A percentile compares a stretch with the other conserved stretches of the same genome.
phyloP scores from a whole-genome alignment of 306 rosid species.

The Fragaria ananassa region DNA sequence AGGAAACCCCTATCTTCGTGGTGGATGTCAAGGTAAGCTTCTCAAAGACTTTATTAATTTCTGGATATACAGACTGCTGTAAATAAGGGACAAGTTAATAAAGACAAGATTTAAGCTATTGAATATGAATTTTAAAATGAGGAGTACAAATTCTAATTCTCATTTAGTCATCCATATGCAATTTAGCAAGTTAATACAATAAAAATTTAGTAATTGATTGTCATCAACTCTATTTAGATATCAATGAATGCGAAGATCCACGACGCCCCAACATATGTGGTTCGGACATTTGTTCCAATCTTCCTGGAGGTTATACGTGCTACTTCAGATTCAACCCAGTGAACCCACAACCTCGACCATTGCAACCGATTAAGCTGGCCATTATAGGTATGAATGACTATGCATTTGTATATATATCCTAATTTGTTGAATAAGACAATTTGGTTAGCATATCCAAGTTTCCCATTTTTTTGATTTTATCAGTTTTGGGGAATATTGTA shows the following conservation, averaged over 20 bases:
- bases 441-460: too few species aligned
- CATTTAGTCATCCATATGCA: too few species aligned
- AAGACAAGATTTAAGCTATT: too few species aligned
- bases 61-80: too few species aligned
- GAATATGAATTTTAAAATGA: too few species aligned
- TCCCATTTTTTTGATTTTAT: too few species aligned
- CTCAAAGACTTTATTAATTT: not conserved
- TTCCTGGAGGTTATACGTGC: rapidly evolving
- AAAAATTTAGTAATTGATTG: too few species aligned
- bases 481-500: too few species aligned
- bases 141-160: too few species aligned
- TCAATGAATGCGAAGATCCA: conserved; percentile 2
- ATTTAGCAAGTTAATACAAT: too few species aligned
- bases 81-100: too few species aligned
- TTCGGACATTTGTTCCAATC: not conserved
- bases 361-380: not conserved
- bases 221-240: not conserved
- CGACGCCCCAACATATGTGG: not conserved
- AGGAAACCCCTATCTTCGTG: conserved; percentile 15
- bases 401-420: not conserved
- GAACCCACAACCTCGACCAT: not conserved
- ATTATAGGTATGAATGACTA: not conserved
- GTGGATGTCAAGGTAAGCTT: conserved; percentile 14
- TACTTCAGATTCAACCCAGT: too few species aligned
- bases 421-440: not conserved